These are phyloP conservation scores for Agastache rugosa DNA, from an alignment of 257 asterid genomes.

Conservation along the genomic window DNA sequence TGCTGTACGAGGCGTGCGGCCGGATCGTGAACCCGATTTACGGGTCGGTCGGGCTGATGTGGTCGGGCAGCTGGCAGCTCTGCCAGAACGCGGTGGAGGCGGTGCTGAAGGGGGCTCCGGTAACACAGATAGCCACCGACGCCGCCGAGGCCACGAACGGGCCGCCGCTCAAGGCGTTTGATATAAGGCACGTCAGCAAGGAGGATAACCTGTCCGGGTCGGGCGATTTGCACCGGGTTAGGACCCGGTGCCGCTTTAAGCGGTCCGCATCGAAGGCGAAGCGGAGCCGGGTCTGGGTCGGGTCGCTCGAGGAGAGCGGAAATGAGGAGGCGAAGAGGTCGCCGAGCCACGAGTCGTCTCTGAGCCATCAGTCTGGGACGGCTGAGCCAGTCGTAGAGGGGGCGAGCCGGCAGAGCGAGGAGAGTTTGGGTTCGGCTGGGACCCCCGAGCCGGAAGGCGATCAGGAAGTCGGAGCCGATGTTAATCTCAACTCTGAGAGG, in stretches of 20 bases:
- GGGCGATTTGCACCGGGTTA: constrained; percentile 56
- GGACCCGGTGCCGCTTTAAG: constrained; percentile 68
- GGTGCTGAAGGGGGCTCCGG: constrained; percentile 70
- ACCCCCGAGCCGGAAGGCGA: constrained; percentile 39
- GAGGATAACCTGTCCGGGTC: constrained; percentile 48
- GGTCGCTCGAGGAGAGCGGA: constrained; percentile 32
- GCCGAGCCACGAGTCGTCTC: constrained; percentile 70
- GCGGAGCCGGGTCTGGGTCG: constrained; percentile 33
- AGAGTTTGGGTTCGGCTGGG: constrained; percentile 47
- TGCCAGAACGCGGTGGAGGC: constrained; percentile 87
- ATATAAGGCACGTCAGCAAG: constrained; percentile 70
- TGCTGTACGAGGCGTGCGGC: constrained; percentile 89
- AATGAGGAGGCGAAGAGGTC: constrained; percentile 55
- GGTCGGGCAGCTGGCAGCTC: constrained; percentile 90
- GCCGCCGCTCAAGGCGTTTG: constrained; percentile 72
- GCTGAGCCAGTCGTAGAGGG: constrained; percentile 44
- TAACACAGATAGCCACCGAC: constrained; percentile 59
- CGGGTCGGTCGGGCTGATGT: constrained; percentile 84
- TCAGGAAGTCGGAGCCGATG: constrained; percentile 17
- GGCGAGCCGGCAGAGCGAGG: constrained; percentile 36
- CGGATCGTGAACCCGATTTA: constrained; percentile 84
- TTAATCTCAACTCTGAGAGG: constrained; percentile 27
- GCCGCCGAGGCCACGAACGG: constrained; percentile 55
- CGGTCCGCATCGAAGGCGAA: constrained; percentile 50
- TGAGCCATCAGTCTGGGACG: constrained; percentile 72